These are phyloP conservation scores for Stevia rebaudiana DNA, from an alignment of 140 eudicot species.

Conservation along the genomic window DNA sequence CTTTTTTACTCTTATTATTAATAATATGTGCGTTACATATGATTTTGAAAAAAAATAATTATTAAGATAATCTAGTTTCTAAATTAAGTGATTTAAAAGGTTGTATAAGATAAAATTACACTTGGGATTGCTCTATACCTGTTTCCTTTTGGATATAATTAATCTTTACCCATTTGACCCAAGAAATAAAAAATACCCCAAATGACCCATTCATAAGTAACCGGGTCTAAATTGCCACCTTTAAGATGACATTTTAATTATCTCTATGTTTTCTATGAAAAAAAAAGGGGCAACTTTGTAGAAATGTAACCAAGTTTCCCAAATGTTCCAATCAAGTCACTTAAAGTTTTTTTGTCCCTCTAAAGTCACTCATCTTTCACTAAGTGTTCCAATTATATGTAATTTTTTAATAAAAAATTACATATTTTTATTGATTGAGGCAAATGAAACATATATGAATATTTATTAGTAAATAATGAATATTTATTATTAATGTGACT, in stretches of 20 bases:
- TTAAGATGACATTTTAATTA: background rate
- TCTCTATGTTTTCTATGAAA: too few species aligned
- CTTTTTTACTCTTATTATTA: background rate
- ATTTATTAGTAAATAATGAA: too few species aligned
- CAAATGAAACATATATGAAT: too few species aligned
- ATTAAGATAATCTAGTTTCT: background rate
- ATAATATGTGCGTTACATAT: background rate
- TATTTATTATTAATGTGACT: too few species aligned
- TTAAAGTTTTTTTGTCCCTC: too few species aligned
- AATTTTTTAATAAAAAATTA: too few species aligned
- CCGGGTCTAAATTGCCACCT: conserved; percentile 1
- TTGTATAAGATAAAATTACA: background rate
- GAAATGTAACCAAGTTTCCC: too few species aligned
- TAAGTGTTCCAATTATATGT: too few species aligned
- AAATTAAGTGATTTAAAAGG: background rate
- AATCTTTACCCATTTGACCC: background rate
- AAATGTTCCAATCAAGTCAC: too few species aligned
- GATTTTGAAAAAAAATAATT: background rate
- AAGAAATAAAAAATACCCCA: background rate
- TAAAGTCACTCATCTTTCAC: too few species aligned
- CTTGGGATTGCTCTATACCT: background rate
- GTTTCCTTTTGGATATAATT: background rate
- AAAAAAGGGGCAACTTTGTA: too few species aligned
- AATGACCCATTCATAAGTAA: background rate
- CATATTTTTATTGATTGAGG: too few species aligned